A percentile compares a stretch with the other conserved stretches of the same genome.
These are phyloP conservation scores for Phytophthora megakarya DNA, from an alignment of 352 stramenopile genomes.

Conservation along the genomic window DNA sequence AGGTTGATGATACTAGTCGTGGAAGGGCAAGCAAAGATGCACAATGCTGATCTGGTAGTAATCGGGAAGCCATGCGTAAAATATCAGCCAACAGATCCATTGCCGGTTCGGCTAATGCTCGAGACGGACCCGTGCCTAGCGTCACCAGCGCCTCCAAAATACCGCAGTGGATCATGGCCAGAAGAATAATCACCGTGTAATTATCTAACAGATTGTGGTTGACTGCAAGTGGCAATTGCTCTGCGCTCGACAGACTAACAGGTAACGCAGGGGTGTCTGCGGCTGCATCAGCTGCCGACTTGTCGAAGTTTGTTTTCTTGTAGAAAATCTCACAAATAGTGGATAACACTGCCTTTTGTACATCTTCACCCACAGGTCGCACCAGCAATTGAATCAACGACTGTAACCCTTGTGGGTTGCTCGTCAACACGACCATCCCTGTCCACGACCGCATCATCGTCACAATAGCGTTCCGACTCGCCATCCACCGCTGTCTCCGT, in stretches of 20 bases:
- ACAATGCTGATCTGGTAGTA: constrained; percentile 88
- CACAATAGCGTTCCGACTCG: constrained; percentile 88
- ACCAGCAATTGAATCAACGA: constrained; percentile 88
- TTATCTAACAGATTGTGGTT: constrained; percentile 89
- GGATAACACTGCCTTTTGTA: constrained; percentile 86
- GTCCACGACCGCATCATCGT: constrained; percentile 93
- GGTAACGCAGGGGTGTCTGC: constrained; percentile 63
- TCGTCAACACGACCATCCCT: constrained; percentile 85
- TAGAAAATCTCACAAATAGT: constrained; percentile 92
- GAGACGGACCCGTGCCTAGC: constrained; percentile 74
- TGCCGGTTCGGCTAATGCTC: constrained; percentile 78
- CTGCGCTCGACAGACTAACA: constrained; percentile 70
- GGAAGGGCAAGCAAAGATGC: constrained; percentile 77
- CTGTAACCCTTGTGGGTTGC: constrained; percentile 86
- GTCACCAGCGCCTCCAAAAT: constrained; percentile 85
- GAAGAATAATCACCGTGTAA: constrained; percentile 86
- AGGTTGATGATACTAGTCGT: constrained; percentile 80
- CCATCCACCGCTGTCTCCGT: constrained; percentile 87
- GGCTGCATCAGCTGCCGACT: constrained; percentile 40
- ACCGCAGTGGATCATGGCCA: constrained; percentile 87
- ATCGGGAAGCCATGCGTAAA: constrained; percentile 77
- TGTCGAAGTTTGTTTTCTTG: constrained; percentile 86
- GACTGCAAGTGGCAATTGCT: constrained; percentile 60
- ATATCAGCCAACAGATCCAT: constrained; percentile 86
- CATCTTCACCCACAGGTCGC: constrained; percentile 86